Conservation (phyloP, 768 basidiomycete genomes). For the Macrolepiota albuminosa region DNA sequence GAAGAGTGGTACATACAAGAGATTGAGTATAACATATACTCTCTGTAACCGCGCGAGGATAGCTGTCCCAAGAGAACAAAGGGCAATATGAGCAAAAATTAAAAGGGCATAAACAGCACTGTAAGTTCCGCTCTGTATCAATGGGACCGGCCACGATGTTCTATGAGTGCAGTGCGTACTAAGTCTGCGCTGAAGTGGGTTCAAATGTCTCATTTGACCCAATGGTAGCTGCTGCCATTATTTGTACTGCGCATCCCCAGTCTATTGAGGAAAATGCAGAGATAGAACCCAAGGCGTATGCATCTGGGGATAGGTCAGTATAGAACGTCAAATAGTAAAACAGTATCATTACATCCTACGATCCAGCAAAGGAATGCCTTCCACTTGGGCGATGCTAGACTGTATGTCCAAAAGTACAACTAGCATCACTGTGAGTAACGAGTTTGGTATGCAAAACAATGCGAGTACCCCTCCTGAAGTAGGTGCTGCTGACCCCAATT, state of each 20-base stretch:
- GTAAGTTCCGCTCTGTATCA: background rate
- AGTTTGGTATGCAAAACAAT: background rate
- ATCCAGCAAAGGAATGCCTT: constrained; percentile 63
- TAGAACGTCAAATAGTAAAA: constrained; percentile 14
- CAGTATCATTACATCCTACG: constrained; percentile 51
- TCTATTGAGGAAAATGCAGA: constrained; percentile 47
- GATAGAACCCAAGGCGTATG: constrained; percentile 42
- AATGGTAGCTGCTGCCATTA: constrained; percentile 48
- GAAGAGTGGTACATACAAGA: constrained; percentile 43
- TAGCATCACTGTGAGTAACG: constrained; percentile 13
- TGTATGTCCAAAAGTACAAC: constrained; percentile 70
- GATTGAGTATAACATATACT: constrained; percentile 64
- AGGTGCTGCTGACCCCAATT: constrained; percentile 66
- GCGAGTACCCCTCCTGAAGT: constrained; percentile 61
- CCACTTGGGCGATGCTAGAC: constrained; percentile 50
- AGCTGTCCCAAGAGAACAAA: constrained; percentile 68
- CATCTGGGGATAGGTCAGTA: constrained; percentile 31
- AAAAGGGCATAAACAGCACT: constrained; percentile 69
- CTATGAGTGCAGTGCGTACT: constrained; percentile 14
- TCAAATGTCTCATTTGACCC: constrained; percentile 26
- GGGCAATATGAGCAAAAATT: constrained; percentile 53
- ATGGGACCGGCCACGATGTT: background rate
- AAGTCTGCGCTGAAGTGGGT: constrained; percentile 29
- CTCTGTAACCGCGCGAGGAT: constrained; percentile 68
- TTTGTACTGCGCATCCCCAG: constrained; percentile 58